Evolutionary conservation across 1,139 yeast genomes (phyloP).

Genomic region (Diutina mesorugosa): DNA sequence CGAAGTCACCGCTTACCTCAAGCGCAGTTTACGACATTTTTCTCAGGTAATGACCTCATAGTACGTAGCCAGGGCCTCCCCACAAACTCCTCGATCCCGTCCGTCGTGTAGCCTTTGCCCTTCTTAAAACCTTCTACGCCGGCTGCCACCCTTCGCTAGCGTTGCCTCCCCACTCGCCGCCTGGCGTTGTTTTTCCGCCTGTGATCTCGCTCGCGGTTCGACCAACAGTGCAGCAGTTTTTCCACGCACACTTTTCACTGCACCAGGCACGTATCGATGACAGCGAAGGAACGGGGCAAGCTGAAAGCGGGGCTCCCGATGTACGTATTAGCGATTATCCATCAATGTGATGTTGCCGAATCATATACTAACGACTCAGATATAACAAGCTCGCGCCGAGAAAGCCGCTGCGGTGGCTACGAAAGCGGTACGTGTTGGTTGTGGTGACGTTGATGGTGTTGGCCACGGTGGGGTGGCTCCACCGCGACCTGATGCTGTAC

Average conservation of each 20-base stretch:
- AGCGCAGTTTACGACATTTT: no score
- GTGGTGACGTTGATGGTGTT: not conserved
- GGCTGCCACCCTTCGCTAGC: no score
- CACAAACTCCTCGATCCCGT: no score
- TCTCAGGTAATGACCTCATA: no score
- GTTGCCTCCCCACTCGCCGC: no score
- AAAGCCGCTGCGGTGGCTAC: not conserved
- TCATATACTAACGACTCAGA: not conserved
- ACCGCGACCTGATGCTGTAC: not conserved
- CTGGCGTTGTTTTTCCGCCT: not conserved
- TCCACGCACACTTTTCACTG: not conserved
- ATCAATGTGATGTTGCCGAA: not conserved
- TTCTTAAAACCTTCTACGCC: no score
- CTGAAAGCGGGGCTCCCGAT: not conserved
- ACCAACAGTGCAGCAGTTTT: not conserved
- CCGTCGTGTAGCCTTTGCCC: no score
- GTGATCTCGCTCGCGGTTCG: not conserved
- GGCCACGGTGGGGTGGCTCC: not conserved
- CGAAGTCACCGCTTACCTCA: no score
- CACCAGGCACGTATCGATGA: not conserved
- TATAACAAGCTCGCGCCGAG: not conserved
- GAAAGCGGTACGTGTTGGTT: not conserved
- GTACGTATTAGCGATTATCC: not conserved
- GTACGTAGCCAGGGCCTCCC: no score
- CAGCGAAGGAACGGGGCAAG: not conserved